A percentile compares a stretch with the other conserved stretches of the same genome.
Conservation (phyloP, 352 stramenopile species). For the Phytopythium delawarense region DNA sequence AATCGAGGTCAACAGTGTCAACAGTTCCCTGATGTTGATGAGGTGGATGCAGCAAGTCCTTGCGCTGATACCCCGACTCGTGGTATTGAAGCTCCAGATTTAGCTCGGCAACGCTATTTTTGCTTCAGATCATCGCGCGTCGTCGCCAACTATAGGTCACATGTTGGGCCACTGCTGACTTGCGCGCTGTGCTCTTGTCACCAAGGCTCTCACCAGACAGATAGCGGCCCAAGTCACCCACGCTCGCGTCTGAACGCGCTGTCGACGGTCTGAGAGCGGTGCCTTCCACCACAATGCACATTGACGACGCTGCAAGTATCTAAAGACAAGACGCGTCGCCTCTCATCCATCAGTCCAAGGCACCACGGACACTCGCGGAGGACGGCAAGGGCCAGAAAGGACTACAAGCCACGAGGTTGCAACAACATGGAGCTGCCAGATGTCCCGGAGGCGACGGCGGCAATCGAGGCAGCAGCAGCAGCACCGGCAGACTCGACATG, state of each 20-base stretch:
- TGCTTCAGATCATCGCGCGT: neutral
- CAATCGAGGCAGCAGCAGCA: neutral
- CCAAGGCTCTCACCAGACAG: neutral
- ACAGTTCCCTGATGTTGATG: too few relatives aligned
- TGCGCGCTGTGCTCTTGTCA: neutral
- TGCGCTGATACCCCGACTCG: too few relatives aligned
- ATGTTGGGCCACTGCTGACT: too few relatives aligned
- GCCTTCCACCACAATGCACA: neutral
- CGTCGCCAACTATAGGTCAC: too few relatives aligned
- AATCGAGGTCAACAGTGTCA: too few relatives aligned
- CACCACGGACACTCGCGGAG: neutral
- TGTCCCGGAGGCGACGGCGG: neutral
- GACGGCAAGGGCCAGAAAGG: neutral
- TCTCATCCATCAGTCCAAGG: neutral
- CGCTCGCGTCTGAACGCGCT: neutral
- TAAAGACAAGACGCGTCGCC: neutral
- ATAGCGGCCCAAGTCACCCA: neutral
- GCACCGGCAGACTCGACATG: too few relatives aligned
- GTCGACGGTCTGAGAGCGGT: neutral
- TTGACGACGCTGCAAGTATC: neutral
- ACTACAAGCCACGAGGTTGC: neutral
- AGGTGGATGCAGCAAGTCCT: too few relatives aligned
- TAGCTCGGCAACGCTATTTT: neutral
- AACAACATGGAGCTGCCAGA: neutral
- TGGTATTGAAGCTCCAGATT: neutral